Base-by-base conservation (phyloP, 495 filamentous ascomycete genomes). In the Aspergillus cavernicola region DNA sequence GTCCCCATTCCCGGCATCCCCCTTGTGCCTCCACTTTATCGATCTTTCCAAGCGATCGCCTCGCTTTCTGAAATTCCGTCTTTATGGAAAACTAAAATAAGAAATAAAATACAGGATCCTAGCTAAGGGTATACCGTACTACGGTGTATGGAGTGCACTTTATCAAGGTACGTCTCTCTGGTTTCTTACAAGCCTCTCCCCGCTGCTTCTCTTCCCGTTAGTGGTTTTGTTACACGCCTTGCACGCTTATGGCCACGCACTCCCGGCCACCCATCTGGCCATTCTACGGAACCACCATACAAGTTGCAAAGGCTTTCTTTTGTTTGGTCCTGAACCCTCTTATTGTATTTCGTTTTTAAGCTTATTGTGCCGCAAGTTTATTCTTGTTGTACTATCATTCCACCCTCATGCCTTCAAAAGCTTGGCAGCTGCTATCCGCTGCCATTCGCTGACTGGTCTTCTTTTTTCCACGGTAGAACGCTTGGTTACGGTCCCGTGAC, bases 401-500 rank as follows among this genome's bases (percentile, higher is more conserved):
- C 26, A 37, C 45, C 32, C 20, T 24, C 39, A n/a, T n/a, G n/a
- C n/a, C n/a, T n/a, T 29, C 40, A 15, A 43, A 33, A 55, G 44
- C 53, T 56, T 59, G 42, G 44, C 54, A 36, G 45, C 48, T 39
- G 37, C 32, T 35, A 20, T 42, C 41, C 15, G 41, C 45, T 46
- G 22, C 53, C 44, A 56, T 64, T 47, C 53, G 62, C 60, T 66
- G 57, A 67, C 60, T 41, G 40, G 22, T 13, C 45, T n/a, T n/a
- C n/a, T 57, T 37, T 45, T 44, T 16, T 50, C 46, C 51, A 45
- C 39, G 18, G 26, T 26, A 46, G 33, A 24, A n/a, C 41, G 29
- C 42, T 55, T 66, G 52, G 53, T 58, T 48, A 64, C 66, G 58
- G 63, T 66, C 73, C 70, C 73, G 73, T 74, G 73, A 76, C 66